These are phyloP conservation scores for Podospora fimiseda DNA, from an alignment of 495 filamentous ascomycete genomes.

Conservation along the genomic window DNA sequence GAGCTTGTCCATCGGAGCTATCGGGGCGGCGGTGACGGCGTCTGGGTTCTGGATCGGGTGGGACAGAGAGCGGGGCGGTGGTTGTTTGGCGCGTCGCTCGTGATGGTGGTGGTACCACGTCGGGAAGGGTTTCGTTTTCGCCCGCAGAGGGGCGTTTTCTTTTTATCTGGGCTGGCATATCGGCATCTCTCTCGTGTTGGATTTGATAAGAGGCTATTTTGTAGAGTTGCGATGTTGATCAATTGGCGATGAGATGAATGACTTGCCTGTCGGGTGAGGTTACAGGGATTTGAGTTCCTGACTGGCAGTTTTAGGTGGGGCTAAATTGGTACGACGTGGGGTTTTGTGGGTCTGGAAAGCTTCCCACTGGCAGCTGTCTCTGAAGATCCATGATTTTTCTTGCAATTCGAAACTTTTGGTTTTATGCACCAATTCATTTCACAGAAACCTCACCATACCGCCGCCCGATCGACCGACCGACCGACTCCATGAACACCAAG, in stretches of 20 bases:
- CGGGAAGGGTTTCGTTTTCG: neutral
- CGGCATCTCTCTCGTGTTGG: neutral
- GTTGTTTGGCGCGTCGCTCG: slow-evolving; percentile 41
- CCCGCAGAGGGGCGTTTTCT: slow-evolving; percentile 33
- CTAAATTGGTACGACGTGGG: too few relatives aligned
- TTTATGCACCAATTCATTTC: too few relatives aligned
- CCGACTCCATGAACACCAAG: neutral
- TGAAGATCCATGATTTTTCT: too few relatives aligned
- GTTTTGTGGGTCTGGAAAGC: too few relatives aligned
- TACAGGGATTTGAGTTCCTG: too few relatives aligned
- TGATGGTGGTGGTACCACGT: slow-evolving; percentile 19
- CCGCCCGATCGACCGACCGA: neutral
- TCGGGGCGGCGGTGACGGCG: slow-evolving; percentile 33
- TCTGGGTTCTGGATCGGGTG: slow-evolving; percentile 27
- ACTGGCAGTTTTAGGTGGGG: too few relatives aligned
- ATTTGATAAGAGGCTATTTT: neutral
- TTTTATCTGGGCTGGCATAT: slow-evolving; percentile 35
- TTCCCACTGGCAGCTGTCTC: too few relatives aligned
- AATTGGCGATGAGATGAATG: too few relatives aligned
- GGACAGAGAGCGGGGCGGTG: slow-evolving; percentile 22
- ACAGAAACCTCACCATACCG: too few relatives aligned
- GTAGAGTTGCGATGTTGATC: too few relatives aligned
- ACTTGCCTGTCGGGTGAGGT: too few relatives aligned
- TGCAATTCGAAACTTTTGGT: too few relatives aligned
- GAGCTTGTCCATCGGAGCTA: slow-evolving; percentile 12